phyloP scores from a whole-genome alignment of 1,139 yeast genomes.

The Protomyces macrosporus region DNA sequence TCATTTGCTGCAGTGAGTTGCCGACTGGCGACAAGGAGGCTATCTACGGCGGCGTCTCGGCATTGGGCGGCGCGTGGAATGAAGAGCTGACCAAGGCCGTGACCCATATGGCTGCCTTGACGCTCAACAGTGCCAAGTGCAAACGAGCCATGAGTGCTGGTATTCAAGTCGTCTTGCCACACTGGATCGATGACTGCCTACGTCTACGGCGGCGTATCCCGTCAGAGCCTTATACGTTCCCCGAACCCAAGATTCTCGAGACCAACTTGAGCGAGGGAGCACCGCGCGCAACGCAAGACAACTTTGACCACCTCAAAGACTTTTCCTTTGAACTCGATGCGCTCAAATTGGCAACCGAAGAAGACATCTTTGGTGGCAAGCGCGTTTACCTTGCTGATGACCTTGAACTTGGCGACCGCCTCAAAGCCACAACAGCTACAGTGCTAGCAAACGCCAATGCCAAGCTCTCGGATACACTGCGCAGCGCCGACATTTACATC shows the following conservation, averaged over 20 bases:
- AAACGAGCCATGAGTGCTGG: constrained; percentile 20
- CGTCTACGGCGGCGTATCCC: constrained; percentile 49
- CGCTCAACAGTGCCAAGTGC: constrained; percentile 45
- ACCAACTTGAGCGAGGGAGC: constrained; percentile 6
- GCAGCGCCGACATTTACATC: constrained; percentile 53
- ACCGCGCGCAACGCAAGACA: constrained; percentile 16
- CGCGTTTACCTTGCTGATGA: constrained; percentile 39
- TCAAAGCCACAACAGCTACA: constrained; percentile 37
- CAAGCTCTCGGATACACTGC: constrained; percentile 37
- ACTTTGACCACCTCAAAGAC: not conserved
- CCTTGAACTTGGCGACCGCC: constrained; percentile 38
- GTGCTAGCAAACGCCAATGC: constrained; percentile 45
- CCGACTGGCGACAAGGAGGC: constrained; percentile 59
- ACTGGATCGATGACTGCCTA: constrained; percentile 69
- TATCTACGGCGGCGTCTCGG: constrained; percentile 59
- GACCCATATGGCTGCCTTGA: constrained; percentile 67
- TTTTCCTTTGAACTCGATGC: constrained; percentile 4
- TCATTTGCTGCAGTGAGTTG: constrained; percentile 58
- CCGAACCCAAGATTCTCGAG: constrained; percentile 34
- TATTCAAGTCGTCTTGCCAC: constrained; percentile 62
- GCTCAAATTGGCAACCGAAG: constrained; percentile 7
- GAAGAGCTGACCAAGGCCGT: constrained; percentile 63
- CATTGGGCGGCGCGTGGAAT: constrained; percentile 69
- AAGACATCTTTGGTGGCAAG: constrained; percentile 36
- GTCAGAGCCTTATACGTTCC: constrained; percentile 51